Percentiles rank a stretch among this genome's conserved stretches.
Evolutionary conservation across 2,329 filamentous ascomycete species (phyloP).

Genomic region (Onygenales sp.): DNA sequence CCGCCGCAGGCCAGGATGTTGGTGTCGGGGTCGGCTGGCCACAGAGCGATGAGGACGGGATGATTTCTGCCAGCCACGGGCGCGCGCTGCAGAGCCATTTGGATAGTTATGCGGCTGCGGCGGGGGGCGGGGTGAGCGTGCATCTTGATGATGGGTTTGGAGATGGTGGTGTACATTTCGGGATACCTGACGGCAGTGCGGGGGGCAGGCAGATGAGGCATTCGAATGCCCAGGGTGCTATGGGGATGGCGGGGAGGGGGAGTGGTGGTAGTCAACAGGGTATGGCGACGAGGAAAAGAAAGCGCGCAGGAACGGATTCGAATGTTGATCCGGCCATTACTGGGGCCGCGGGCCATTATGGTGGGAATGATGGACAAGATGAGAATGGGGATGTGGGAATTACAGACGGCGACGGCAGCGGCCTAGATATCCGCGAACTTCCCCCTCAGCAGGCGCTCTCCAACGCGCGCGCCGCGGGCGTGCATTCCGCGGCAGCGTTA

Average conservation of each 20-base stretch:
- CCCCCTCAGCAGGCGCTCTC: conserved; percentile 29
- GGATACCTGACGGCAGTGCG: conserved; percentile 6
- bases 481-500: conserved; percentile 45
- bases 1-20: conserved; percentile 26
- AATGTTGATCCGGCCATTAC: conserved; percentile 15
- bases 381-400: conserved; percentile 14
- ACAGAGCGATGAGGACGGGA: conserved; percentile 15
- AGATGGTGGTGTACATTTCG: conserved; percentile 18
- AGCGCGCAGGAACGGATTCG: conserved; percentile 7
- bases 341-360: neutral
- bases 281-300: conserved; percentile 2
- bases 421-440: conserved; percentile 27
- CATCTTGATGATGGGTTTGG: conserved; percentile 32
- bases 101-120: conserved; percentile 21
- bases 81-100: conserved; percentile 30
- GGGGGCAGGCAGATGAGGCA: neutral
- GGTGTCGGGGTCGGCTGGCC: conserved; percentile 9
- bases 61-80: conserved; percentile 38
- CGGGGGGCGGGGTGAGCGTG: conserved; percentile 20
- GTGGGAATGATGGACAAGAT: conserved; percentile 1
- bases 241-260: neutral
- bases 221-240: conserved; percentile 1
- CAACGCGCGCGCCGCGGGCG: conserved; percentile 40
- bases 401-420: conserved; percentile 11
- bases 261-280: neutral